Conservation (phyloP, 73 alveolate genomes). For the Tetrahymena elliotti region DNA sequence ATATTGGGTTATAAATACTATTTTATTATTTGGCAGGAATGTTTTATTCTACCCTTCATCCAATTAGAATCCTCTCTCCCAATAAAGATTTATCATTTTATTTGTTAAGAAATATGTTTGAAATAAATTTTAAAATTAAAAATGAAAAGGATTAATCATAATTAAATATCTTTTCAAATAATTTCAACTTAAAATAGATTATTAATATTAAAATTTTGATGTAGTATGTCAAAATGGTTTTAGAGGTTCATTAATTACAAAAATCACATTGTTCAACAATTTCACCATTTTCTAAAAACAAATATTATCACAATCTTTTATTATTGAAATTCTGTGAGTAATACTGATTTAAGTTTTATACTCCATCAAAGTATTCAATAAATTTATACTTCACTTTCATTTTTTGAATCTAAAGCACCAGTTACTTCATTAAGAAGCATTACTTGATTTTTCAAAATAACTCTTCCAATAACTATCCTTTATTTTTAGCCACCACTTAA, state of each 20-base stretch:
- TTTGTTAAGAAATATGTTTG: no score
- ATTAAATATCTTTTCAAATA: no score
- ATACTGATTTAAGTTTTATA: neutral
- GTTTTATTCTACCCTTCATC: no score
- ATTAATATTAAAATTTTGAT: no score
- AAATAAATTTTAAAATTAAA: no score
- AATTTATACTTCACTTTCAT: neutral
- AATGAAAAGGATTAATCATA: no score
- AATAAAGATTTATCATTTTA: no score
- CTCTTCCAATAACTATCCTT: neutral
- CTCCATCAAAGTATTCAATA: neutral
- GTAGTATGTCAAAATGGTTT: neutral
- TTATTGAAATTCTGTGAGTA: neutral
- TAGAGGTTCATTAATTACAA: neutral
- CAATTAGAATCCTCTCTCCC: no score
- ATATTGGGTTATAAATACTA: no score
- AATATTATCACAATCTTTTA: neutral
- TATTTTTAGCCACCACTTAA: neutral
- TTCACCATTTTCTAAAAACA: neutral
- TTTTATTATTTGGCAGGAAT: no score
- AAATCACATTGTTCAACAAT: neutral
- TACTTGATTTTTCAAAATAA: no score
- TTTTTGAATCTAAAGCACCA: neutral
- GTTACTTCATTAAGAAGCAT: neutral
- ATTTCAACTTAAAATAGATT: no score